Conservation (phyloP, 495 filamentous ascomycete genomes). For the Neurospora discreta region DNA sequence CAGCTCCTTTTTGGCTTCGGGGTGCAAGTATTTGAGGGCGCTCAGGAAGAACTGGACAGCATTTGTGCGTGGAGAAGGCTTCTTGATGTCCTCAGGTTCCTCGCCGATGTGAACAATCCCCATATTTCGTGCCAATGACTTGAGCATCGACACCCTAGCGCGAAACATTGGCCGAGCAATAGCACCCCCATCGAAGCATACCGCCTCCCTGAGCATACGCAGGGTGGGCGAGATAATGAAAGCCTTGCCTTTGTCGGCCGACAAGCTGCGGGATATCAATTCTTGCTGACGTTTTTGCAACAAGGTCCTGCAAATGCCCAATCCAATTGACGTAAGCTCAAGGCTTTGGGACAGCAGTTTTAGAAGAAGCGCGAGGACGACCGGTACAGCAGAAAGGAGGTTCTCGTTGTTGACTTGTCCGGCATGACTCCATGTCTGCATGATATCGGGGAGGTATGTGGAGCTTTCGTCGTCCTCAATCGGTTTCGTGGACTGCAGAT, state of each 20-base stretch:
- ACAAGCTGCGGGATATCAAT: constrained; percentile 59
- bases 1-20: constrained; percentile 61
- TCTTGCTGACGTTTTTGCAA: constrained; percentile 62
- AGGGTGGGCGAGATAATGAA: constrained; percentile 76
- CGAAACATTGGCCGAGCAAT: constrained; percentile 59
- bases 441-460: constrained; percentile 58
- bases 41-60: constrained; percentile 66
- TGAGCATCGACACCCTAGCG: constrained; percentile 59
- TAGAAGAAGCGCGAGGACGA: constrained; percentile 65
- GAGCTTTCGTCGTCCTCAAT: constrained; percentile 42
- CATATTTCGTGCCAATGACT: constrained; percentile 54
- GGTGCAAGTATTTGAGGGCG: constrained; percentile 58
- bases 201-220: constrained; percentile 66
- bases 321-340: constrained; percentile 59
- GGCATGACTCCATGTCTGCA: constrained; percentile 70
- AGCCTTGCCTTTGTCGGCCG: constrained; percentile 63
- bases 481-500: constrained; percentile 56
- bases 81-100: constrained; percentile 40
- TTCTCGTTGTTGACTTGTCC: constrained; percentile 60
- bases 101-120: constrained; percentile 41
- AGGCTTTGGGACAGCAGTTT: constrained; percentile 58
- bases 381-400: constrained; percentile 61
- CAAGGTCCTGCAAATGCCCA: constrained; percentile 60
- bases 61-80: constrained; percentile 63
- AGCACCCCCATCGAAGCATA: constrained; percentile 70